Evolutionary conservation across 192 early-diverging fungal genomes (phyloP).

Genomic region (Backusella macrospora): DNA sequence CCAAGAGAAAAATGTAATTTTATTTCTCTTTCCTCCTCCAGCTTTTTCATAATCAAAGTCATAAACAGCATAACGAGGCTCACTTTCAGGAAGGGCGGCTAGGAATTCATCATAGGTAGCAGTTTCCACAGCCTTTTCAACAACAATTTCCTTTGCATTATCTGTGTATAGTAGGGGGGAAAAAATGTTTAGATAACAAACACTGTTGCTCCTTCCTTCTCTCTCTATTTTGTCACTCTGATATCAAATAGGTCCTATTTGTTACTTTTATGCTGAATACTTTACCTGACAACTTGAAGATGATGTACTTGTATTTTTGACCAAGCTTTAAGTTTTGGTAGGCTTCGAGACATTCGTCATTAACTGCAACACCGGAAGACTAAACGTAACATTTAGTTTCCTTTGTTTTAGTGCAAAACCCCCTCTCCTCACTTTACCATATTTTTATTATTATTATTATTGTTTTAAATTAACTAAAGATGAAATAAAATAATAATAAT

Average conservation of each 20-base stretch:
- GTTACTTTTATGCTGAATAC: too few relatives aligned
- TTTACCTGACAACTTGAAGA: constrained; percentile 77
- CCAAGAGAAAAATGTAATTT: constrained; percentile 88
- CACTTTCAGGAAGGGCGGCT: constrained; percentile 57
- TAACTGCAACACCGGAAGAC: constrained; percentile 77
- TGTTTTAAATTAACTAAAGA: too few relatives aligned
- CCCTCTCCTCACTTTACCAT: too few relatives aligned
- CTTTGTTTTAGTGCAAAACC: too few relatives aligned
- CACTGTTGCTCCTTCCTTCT: too few relatives aligned
- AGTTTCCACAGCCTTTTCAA: constrained; percentile 57
- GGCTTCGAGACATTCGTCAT: constrained; percentile 57
- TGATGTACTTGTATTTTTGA: constrained; percentile 75
- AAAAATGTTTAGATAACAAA: too few relatives aligned
- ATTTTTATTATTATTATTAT: too few relatives aligned
- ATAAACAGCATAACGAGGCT: constrained; percentile 87
- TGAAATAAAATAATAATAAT: too few relatives aligned
- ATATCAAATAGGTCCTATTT: too few relatives aligned
- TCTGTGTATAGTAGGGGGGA: constrained; percentile 24
- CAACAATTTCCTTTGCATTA: constrained; percentile 65
- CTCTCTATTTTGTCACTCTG: too few relatives aligned
- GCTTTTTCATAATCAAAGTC: constrained; percentile 80
- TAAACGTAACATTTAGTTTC: constrained; percentile 21
- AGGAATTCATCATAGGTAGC: constrained; percentile 74
- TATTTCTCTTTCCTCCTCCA: constrained; percentile 72
- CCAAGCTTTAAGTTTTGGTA: constrained; percentile 77